Percentiles rank a stretch among this genome's conserved stretches.
Conservation (phyloP, 2,329 filamentous ascomycete genomes). For the Fusarium xylarioides region DNA sequence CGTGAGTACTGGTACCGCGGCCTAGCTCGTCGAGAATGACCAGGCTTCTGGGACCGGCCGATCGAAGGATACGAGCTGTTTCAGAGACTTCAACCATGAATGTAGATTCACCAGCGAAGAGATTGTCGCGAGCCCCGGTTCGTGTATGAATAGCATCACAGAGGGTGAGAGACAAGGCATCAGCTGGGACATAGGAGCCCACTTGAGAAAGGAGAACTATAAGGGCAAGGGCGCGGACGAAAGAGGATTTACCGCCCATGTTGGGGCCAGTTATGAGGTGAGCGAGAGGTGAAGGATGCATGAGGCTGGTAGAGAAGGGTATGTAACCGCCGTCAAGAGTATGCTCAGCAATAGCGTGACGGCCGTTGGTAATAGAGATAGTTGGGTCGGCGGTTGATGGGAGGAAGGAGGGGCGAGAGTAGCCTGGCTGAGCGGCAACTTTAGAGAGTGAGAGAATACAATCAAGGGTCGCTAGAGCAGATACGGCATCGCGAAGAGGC, state of each 20-base stretch:
- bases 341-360: conserved; percentile 96
- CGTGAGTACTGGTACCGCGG: conserved; percentile 91
- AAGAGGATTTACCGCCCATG: conserved; percentile 99
- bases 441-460: conserved; percentile 87
- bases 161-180: conserved; percentile 77
- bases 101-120: conserved; percentile 92
- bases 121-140: conserved; percentile 96
- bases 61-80: conserved; percentile 88
- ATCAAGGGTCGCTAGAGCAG: conserved; percentile 86
- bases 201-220: conserved; percentile 95
- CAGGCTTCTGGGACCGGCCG: conserved; percentile 83
- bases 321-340: conserved; percentile 87
- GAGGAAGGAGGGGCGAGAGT: conserved; percentile 77
- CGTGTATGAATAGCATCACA: conserved; percentile 93
- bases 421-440: conserved; percentile 86
- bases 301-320: conserved; percentile 82
- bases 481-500: conserved; percentile 85
- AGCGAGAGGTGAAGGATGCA: conserved; percentile 72
- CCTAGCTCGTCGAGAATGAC: conserved; percentile 96
- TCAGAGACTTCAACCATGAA: conserved; percentile 99
- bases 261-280: conserved; percentile 96
- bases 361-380: conserved; percentile 71
- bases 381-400: conserved; percentile 69
- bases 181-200: conserved; percentile 91
- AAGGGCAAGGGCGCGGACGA: conserved; percentile 90